Percentiles rank a stretch among this genome's conserved stretches.
These are phyloP conservation scores for Lachancea quebecensis DNA, from an alignment of 805 yeast genomes.

Conservation along the genomic window DNA sequence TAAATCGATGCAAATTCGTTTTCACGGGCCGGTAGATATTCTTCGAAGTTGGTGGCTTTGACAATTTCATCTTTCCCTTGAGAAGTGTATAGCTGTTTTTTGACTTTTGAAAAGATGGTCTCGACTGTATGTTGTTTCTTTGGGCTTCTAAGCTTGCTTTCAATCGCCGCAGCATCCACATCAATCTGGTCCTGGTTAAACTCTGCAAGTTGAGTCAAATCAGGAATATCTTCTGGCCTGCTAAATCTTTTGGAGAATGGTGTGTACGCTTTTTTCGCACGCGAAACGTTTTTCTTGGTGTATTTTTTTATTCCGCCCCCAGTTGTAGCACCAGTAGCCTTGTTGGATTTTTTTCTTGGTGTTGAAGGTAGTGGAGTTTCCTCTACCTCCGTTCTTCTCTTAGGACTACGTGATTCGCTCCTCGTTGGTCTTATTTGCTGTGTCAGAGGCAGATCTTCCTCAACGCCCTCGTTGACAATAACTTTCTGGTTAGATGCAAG, in stretches of 20 bases:
- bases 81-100: constrained; percentile 35
- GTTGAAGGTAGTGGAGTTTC: background rate
- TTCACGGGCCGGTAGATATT: constrained; percentile 77
- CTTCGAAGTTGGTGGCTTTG: constrained; percentile 33
- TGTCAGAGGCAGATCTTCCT: too few species aligned
- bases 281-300: constrained; percentile 27
- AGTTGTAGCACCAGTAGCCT: constrained; percentile 3
- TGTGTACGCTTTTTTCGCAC: constrained; percentile 28
- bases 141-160: constrained; percentile 33
- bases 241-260: constrained; percentile 24
- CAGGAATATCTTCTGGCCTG: constrained; percentile 26
- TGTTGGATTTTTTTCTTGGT: background rate
- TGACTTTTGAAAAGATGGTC: constrained; percentile 30
- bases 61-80: constrained; percentile 38
- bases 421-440: too few species aligned
- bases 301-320: constrained; percentile 24
- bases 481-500: too few species aligned
- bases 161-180: constrained; percentile 20
- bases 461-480: too few species aligned
- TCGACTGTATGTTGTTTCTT: constrained; percentile 32
- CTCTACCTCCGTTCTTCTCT: background rate
- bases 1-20: constrained; percentile 69
- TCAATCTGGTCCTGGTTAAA: constrained; percentile 20
- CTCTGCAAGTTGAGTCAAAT: constrained; percentile 23
- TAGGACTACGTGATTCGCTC: background rate